Evolutionary conservation across 208 protist species (phyloP).

Genomic region (Wallacemonas sp.): DNA sequence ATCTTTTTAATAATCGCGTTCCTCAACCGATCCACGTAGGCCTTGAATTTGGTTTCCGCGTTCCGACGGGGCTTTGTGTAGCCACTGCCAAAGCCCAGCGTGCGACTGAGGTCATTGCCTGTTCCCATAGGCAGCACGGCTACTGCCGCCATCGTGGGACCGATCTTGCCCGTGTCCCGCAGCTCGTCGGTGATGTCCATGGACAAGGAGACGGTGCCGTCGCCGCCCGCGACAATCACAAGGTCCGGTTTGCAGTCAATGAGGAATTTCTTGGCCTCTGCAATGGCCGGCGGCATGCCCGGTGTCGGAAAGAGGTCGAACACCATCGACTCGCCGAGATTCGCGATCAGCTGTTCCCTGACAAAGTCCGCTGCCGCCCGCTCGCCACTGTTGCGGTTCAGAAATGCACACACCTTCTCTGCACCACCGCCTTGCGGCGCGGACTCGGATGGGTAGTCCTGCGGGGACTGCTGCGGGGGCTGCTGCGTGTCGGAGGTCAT

Average conservation of each 20-base stretch:
- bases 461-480: background rate
- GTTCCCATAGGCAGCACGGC: constrained; percentile 72
- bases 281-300: constrained; percentile 34
- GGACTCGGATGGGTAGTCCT: constrained; percentile 28
- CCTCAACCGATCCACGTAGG: constrained; percentile 17
- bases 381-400: constrained; percentile 59
- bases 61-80: constrained; percentile 47
- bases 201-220: constrained; percentile 61
- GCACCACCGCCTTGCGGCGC: background rate
- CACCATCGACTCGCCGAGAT: constrained; percentile 41
- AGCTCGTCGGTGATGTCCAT: constrained; percentile 54
- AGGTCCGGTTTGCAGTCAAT: constrained; percentile 29
- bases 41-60: constrained; percentile 40
- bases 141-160: constrained; percentile 18
- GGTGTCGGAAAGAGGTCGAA: constrained; percentile 55
- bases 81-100: constrained; percentile 65
- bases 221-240: constrained; percentile 60
- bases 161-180: constrained; percentile 31
- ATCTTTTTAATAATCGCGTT: constrained; percentile 30
- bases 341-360: constrained; percentile 30
- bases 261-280: constrained; percentile 51
- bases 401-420: constrained; percentile 31
- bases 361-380: constrained; percentile 54
- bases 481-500: background rate
- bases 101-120: constrained; percentile 68